Percentiles rank a stretch among this genome's conserved stretches.
phyloP scores from a whole-genome alignment of 306 rosid genomes.

The Vigna reflexopilosa region DNA sequence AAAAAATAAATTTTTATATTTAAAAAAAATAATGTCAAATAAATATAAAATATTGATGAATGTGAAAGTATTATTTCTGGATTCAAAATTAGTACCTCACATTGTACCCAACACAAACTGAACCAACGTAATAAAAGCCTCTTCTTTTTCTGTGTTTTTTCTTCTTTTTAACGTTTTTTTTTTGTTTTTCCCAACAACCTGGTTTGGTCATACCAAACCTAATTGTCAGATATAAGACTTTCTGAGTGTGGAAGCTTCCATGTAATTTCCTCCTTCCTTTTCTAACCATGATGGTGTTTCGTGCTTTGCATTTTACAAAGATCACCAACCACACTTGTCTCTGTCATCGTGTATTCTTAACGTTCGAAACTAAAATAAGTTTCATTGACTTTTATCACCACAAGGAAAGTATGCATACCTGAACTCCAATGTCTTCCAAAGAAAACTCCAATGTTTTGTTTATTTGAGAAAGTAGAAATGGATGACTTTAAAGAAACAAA shows the following conservation, averaged over 20 bases:
- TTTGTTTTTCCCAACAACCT: neutral
- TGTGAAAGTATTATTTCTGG: no score
- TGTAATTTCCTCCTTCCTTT: slow-evolving; percentile 40
- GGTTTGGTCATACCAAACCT: neutral
- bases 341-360: neutral
- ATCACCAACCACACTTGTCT: neutral
- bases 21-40: no score
- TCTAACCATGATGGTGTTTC: neutral
- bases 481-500: no score
- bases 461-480: no score
- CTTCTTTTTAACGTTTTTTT: neutral
- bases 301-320: neutral
- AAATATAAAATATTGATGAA: no score
- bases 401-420: neutral
- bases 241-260: slow-evolving; percentile 38
- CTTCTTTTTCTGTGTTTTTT: slow-evolving; percentile 20
- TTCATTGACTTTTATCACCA: neutral
- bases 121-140: neutral
- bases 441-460: neutral
- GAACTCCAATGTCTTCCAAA: neutral
- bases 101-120: neutral
- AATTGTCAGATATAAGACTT: neutral
- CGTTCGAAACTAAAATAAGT: neutral
- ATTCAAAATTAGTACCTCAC: neutral
- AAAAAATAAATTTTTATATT: no score